Evolutionary conservation across 2,329 filamentous ascomycete species (phyloP), one percentile per base, ranked within the genome.

Genomic region (Talaromyces sp.): DNA sequence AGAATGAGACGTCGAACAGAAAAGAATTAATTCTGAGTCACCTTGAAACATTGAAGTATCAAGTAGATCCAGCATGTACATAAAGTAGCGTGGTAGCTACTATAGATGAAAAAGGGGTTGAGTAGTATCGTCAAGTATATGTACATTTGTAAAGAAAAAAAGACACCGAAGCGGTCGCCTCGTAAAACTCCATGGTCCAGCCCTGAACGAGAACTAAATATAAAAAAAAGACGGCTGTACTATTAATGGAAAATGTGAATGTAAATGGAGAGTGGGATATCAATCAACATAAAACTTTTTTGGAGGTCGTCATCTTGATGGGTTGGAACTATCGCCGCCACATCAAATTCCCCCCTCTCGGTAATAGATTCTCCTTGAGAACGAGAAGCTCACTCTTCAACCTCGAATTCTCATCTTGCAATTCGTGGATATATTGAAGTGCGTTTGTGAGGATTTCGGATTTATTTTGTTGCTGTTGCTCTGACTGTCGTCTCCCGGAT

Each of bases 371-470:
- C 39, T 66, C 65, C 39, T 66, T 66, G 47, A 66, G 62, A 22
- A 66, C 61, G 37, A 64, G 41, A 37, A 66, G 33, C 47, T 66
- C 65, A 54, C 61, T 58, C 17, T 66, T 63, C 25, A 66, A 57
- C 37, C 62, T 62, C 25, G 61, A 61, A 17, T 66, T 66, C 56
- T 66, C 61, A 39, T 63, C 65, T n/a, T 66, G 61, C 31, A 66
- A 15, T 52, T 66, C 61, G 31, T 61, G 61, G 15, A 66, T 66
- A 50, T 66, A 66, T 13, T 61, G 25, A 9, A 66, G 43, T 58
- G 65, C 65, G 39, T 66, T 66, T 61, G 65, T 66, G 27, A 66
- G 62, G 19, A 66, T 66, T 52, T 67, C 61, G 43, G 66, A 66
- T 57, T 67, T 66, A 47, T 67, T 66, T 49, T 67, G 66, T 58